A percentile compares a stretch with the other conserved stretches of the same genome.
phyloP scores from a whole-genome alignment of 768 basidiomycete species.

The Tricholoma matsutake region DNA sequence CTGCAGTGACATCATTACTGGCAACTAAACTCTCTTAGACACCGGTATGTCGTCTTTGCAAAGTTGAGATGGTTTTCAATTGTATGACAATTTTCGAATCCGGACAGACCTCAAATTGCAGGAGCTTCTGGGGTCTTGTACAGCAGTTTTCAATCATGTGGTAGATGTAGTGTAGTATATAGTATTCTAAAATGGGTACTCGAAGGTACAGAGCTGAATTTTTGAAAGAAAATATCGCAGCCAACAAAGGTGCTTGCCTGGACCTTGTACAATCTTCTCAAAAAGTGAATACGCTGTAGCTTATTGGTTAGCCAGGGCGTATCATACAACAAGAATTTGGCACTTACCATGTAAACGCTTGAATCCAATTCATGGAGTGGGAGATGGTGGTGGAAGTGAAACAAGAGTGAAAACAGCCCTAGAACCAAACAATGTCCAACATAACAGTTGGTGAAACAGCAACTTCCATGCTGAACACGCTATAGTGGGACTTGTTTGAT shows the following conservation, averaged over 20 bases:
- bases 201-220: neutral
- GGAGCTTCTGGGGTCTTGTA: too few relatives aligned
- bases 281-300: neutral
- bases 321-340: neutral
- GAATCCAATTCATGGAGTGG: neutral
- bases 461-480: neutral
- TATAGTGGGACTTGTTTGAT: neutral
- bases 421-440: neutral
- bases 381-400: neutral
- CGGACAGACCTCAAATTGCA: too few relatives aligned
- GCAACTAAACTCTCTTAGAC: neutral
- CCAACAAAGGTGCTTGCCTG: neutral
- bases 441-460: neutral
- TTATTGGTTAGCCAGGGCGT: neutral
- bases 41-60: neutral
- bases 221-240: neutral
- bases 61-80: neutral
- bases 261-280: neutral
- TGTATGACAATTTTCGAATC: neutral
- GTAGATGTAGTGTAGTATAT: neutral
- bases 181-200: neutral
- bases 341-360: neutral
- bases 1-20: neutral
- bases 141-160: neutral
- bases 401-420: neutral